phyloP scores from a whole-genome alignment of 1,284 basidiomycete genomes.

The Trametes versicolor region DNA sequence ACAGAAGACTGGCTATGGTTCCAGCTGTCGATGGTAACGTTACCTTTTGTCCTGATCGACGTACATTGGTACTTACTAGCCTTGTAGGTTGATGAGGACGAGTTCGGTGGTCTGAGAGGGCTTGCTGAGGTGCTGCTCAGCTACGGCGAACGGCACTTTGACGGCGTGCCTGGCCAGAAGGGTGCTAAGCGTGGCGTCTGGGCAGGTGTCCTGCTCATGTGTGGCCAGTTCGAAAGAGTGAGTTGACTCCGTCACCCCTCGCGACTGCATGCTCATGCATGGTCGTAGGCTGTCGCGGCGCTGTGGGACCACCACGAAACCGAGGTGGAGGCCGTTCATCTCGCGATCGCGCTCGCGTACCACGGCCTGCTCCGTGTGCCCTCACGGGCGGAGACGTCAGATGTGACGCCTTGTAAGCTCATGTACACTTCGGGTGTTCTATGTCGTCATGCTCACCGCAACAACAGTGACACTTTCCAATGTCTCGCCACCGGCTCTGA shows the following conservation, averaged over 20 bases:
- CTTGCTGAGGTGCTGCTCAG: conserved; percentile 85
- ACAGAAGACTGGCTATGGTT: conserved; percentile 99
- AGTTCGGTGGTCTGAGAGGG: conserved; percentile 82
- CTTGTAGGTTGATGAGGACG: conserved; percentile 75
- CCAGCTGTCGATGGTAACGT: conserved; percentile 86
- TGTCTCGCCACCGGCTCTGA: conserved; percentile 73
- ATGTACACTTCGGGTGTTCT: background rate
- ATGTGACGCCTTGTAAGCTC: conserved; percentile 81
- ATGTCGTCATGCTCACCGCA: conserved; percentile 9
- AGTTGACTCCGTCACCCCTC: conserved; percentile 37
- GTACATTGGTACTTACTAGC: background rate
- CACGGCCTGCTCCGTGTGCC: conserved; percentile 93
- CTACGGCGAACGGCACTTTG: conserved; percentile 94
- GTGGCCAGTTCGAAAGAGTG: conserved; percentile 94
- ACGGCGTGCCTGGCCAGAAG: conserved; percentile 70
- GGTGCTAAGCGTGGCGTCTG: conserved; percentile 75
- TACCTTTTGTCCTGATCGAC: background rate
- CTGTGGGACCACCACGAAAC: conserved; percentile 90
- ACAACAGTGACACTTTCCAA: conserved; percentile 72
- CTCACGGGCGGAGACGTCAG: conserved; percentile 79
- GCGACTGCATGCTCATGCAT: conserved; percentile 5
- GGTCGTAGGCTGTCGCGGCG: conserved; percentile 83
- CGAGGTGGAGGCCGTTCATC: conserved; percentile 94
- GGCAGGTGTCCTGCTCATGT: conserved; percentile 92
- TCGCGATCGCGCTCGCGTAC: conserved; percentile 92